Evolutionary conservation across 805 yeast species (phyloP).

Genomic region (Saturnispora silvae): DNA sequence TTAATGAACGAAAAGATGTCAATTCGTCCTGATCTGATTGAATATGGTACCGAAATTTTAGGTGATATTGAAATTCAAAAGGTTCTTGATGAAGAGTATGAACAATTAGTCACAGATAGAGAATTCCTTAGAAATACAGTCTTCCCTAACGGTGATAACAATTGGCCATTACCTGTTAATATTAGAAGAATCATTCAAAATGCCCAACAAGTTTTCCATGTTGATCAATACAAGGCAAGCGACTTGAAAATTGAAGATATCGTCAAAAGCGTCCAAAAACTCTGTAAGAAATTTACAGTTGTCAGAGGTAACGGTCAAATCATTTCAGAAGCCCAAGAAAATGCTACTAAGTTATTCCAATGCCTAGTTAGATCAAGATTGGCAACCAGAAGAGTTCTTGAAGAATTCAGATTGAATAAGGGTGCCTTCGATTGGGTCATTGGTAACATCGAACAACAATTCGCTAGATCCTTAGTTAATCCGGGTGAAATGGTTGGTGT

Average conservation of each 20-base stretch:
- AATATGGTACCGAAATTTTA: conserved; percentile 80
- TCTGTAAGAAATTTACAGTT: conserved; percentile 60
- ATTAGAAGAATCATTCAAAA: conserved; percentile 93
- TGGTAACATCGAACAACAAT: conserved; percentile 90
- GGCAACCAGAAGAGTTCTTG: conserved; percentile 82
- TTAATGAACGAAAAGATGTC: conserved; percentile 54
- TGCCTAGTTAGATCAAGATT: conserved; percentile 87
- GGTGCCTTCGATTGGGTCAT: conserved; percentile 92
- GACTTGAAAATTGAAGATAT: conserved; percentile 81
- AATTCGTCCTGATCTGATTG: conserved; percentile 64
- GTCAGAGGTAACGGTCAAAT: conserved; percentile 73
- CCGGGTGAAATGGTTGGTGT: conserved; percentile 99
- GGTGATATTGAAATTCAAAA: conserved; percentile 83
- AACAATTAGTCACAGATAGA: conserved; percentile 71
- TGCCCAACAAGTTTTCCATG: conserved; percentile 93
- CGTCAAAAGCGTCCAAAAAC: conserved; percentile 55
- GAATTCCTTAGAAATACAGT: conserved; percentile 64
- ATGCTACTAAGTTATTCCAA: conserved; percentile 84
- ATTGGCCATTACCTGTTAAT: conserved; percentile 97
- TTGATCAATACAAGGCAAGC: conserved; percentile 82
- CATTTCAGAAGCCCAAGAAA: conserved; percentile 76
- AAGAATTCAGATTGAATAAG: conserved; percentile 76
- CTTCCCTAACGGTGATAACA: conserved; percentile 87
- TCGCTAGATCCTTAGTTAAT: conserved; percentile 81
- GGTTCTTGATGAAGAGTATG: conserved; percentile 72